Evolutionary conservation across 148 eudicot genomes (phyloP).

Genomic region (Beta vulgaris): DNA sequence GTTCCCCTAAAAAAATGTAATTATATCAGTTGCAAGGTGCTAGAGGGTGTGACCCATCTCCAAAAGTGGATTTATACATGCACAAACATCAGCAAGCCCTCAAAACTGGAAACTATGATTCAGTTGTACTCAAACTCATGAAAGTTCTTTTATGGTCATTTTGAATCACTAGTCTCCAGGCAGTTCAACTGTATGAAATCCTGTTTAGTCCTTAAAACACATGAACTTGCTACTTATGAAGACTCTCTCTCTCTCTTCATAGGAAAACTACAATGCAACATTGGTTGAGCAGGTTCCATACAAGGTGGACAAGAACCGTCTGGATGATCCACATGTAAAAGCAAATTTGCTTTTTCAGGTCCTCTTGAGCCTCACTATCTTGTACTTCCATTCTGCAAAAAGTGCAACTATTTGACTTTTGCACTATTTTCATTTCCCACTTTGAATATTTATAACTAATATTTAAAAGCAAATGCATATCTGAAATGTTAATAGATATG

Average conservation of each 20-base stretch:
- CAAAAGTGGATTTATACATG: neutral
- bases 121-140: neutral
- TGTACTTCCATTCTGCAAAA: neutral
- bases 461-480: too few species aligned
- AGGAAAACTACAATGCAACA: slow-evolving; percentile 85
- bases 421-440: too few species aligned
- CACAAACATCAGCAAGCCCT: neutral
- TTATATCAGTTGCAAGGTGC: neutral
- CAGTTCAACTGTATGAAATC: neutral
- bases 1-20: too few species aligned
- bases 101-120: neutral
- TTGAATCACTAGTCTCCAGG: neutral
- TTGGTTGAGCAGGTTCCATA: slow-evolving; percentile 60
- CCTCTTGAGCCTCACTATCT: neutral
- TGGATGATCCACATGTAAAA: slow-evolving; percentile 98
- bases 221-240: neutral
- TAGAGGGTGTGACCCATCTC: neutral
- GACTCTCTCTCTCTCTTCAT: slow-evolving; percentile 14
- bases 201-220: neutral
- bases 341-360: slow-evolving; percentile 93
- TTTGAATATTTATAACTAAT: too few species aligned
- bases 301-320: slow-evolving; percentile 75
- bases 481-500: too few species aligned
- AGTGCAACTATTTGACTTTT: too few species aligned
- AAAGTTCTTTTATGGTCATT: neutral